These are phyloP conservation scores for Colletotrichum sp. DNA, from an alignment of 2,329 filamentous ascomycete species.

Conservation along the genomic window DNA sequence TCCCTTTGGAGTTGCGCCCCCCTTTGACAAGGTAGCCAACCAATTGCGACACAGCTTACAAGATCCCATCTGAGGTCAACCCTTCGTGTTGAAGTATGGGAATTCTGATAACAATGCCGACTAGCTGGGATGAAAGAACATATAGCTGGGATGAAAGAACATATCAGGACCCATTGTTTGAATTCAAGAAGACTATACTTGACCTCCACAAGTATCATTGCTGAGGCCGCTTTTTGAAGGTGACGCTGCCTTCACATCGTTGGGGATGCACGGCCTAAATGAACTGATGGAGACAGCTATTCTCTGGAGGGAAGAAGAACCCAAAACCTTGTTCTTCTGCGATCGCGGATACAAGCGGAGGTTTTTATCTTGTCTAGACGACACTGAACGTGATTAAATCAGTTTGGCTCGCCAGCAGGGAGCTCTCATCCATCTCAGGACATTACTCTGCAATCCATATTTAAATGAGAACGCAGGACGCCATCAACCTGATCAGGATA, in stretches of 20 bases:
- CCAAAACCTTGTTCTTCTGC: neutral
- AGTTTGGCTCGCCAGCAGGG: neutral
- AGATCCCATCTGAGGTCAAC: neutral
- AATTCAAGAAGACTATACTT: neutral
- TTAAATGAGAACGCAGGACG: neutral
- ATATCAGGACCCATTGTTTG: neutral
- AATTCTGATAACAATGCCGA: neutral
- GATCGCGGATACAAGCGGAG: neutral
- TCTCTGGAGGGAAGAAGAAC: fast-evolving
- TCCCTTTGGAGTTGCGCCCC: neutral
- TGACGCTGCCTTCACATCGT: neutral
- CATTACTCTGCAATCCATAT: neutral
- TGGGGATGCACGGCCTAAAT: neutral
- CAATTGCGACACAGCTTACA: neutral
- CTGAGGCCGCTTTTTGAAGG: neutral
- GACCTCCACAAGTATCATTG: neutral
- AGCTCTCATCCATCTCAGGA: neutral
- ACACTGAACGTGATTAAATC: neutral
- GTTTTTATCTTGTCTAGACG: neutral
- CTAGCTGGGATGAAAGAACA: neutral
- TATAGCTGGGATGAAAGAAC: fast-evolving
- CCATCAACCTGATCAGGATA: neutral
- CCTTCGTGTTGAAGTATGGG: neutral
- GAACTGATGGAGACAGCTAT: neutral
- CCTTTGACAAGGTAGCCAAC: neutral